These are phyloP conservation scores for Fomitopsis serialis DNA, from an alignment of 768 basidiomycete genomes.

Conservation along the genomic window DNA sequence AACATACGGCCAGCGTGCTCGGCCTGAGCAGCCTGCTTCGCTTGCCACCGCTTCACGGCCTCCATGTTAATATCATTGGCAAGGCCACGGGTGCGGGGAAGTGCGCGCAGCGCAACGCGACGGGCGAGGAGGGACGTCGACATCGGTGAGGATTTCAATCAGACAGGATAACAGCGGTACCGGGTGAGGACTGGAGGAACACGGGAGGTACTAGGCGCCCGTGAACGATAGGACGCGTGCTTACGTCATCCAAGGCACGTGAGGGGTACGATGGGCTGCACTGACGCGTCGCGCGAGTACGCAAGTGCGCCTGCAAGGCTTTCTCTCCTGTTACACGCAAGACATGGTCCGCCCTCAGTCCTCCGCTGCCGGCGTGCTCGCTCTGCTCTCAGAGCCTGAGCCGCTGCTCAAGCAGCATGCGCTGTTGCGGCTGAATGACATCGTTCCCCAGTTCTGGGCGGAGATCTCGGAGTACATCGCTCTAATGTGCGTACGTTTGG, in stretches of 20 bases:
- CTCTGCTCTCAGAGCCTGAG: slow-evolving; percentile 86
- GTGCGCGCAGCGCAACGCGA: slow-evolving; percentile 42
- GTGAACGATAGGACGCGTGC: background rate
- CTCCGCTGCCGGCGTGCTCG: slow-evolving; percentile 85
- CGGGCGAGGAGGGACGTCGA: slow-evolving; percentile 36
- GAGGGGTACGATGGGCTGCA: slow-evolving; percentile 3
- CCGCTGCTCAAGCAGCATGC: slow-evolving; percentile 88
- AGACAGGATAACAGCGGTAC: background rate
- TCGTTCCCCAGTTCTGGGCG: slow-evolving; percentile 96
- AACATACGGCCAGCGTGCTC: slow-evolving; percentile 20
- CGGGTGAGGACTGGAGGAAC: background rate
- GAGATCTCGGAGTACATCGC: slow-evolving; percentile 96
- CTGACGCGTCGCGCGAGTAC: slow-evolving; percentile 35
- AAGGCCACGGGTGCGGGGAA: slow-evolving; percentile 26
- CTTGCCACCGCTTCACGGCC: slow-evolving; percentile 11
- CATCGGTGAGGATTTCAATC: slow-evolving; percentile 7
- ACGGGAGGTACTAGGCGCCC: background rate
- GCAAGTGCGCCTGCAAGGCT: slow-evolving; percentile 9
- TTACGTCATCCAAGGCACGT: slow-evolving; percentile 6
- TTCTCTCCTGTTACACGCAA: slow-evolving; percentile 3
- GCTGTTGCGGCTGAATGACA: slow-evolving; percentile 69
- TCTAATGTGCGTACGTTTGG: slow-evolving; percentile 60
- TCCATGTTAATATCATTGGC: slow-evolving; percentile 18
- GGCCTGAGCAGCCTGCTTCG: slow-evolving; percentile 17
- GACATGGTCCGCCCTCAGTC: slow-evolving; percentile 73